Percentiles rank a stretch among this genome's conserved stretches.
These are phyloP conservation scores for Nannizziopsis barbatae DNA, from an alignment of 2,329 filamentous ascomycete species.

Conservation along the genomic window DNA sequence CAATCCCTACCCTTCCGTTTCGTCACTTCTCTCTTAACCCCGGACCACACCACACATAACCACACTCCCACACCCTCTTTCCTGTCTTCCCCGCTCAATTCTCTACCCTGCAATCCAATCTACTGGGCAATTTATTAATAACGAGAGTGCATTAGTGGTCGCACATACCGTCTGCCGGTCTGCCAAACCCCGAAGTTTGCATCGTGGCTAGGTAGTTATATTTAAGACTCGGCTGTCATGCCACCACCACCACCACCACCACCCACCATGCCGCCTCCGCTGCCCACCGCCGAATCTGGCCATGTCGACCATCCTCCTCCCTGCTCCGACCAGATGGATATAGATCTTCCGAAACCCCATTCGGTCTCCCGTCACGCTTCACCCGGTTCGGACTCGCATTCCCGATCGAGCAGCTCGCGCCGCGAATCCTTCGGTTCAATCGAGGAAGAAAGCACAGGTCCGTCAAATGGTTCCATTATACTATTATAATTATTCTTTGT, in stretches of 20 bases:
- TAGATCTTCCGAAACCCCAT: background rate
- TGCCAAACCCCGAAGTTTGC: background rate
- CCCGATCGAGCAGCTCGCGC: conserved; percentile 31
- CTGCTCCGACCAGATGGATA: background rate
- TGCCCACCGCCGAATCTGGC: conserved; percentile 1
- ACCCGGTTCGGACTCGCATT: conserved; percentile 28
- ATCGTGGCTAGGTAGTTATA: background rate
- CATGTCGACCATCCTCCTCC: background rate
- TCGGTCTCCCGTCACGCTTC: conserved; percentile 16
- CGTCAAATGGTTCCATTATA: conserved; percentile 14
- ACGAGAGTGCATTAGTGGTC: no score
- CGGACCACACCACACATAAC: no score
- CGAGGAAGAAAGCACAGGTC: conserved; percentile 36
- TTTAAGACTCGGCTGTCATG: conserved; percentile 5
- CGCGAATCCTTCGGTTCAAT: conserved; percentile 35
- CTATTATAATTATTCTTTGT: no score
- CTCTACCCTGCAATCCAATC: background rate
- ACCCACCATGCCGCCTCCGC: conserved; percentile 9
- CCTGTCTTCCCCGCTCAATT: background rate
- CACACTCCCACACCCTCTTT: no score
- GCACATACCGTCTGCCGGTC: background rate
- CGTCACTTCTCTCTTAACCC: background rate
- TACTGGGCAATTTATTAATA: background rate
- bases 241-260: no score
- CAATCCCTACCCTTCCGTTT: conserved; percentile 3